phyloP scores from a whole-genome alignment of 495 filamentous ascomycete genomes.

The Lasiosphaeria ovina region DNA sequence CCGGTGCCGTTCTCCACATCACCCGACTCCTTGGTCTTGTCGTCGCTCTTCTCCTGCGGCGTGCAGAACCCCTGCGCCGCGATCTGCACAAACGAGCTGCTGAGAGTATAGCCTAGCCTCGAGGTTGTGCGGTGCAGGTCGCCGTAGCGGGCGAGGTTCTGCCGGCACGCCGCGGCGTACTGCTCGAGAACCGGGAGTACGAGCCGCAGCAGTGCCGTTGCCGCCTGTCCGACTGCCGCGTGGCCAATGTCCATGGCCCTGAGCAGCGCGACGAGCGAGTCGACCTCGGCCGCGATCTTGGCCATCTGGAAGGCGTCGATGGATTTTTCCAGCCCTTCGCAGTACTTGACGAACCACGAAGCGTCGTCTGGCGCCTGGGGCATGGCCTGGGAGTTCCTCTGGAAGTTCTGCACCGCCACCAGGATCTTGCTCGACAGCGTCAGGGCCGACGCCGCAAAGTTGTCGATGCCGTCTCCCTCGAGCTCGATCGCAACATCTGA shows the following conservation, averaged over 20 bases:
- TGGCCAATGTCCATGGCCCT: constrained; percentile 48
- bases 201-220: constrained; percentile 61
- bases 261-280: constrained; percentile 51
- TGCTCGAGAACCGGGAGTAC: constrained; percentile 72
- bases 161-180: constrained; percentile 60
- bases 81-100: constrained; percentile 71
- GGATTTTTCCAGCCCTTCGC: constrained; percentile 52
- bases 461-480: constrained; percentile 17
- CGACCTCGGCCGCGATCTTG: constrained; percentile 46
- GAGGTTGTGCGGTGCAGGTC: constrained; percentile 65
- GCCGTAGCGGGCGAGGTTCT: constrained; percentile 51
- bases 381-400: constrained; percentile 42
- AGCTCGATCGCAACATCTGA: constrained; percentile 18
- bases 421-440: constrained; percentile 63
- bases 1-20: constrained; percentile 91
- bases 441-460: constrained; percentile 50
- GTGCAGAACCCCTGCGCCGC: constrained; percentile 86
- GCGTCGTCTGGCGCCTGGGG: constrained; percentile 49
- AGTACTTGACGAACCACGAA: constrained; percentile 62
- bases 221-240: constrained; percentile 35
- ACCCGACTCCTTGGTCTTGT: constrained; percentile 62
- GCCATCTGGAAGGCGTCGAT: constrained; percentile 58
- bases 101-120: constrained; percentile 69
- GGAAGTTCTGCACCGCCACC: constrained; percentile 70
- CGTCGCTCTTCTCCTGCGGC: constrained; percentile 71